phyloP scores from a whole-genome alignment of 202 grass and related monocot species.

The Tripidium arundinaceum region DNA sequence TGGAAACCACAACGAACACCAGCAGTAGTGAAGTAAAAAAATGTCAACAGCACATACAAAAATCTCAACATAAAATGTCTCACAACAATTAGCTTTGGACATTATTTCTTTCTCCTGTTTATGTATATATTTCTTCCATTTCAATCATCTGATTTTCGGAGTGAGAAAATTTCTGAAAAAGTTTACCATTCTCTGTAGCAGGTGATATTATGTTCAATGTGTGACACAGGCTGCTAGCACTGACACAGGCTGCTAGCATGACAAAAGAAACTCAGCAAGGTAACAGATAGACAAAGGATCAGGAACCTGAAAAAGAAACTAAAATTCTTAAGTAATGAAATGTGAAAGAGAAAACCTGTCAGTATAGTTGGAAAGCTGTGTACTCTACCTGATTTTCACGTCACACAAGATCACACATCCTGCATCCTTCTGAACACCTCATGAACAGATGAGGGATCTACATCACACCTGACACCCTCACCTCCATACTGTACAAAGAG shows the following conservation, averaged over 20 bases:
- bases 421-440: conserved; percentile 56
- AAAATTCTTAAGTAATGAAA: conserved; percentile 5
- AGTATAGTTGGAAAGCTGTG: neutral
- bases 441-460: conserved; percentile 47
- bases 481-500: conserved; percentile 76
- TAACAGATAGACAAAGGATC: neutral
- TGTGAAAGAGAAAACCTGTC: conserved; percentile 1
- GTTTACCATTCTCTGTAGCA: conserved; percentile 6
- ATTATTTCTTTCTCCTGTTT: neutral
- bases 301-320: conserved; percentile 4
- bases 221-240: neutral
- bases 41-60: neutral
- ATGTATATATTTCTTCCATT: neutral
- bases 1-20: neutral
- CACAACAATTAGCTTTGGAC: neutral
- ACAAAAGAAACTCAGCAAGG: neutral
- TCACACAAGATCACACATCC: neutral
- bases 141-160: neutral
- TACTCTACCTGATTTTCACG: conserved; percentile 16
- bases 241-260: neutral
- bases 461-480: conserved; percentile 62
- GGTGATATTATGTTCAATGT: neutral
- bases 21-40: neutral
- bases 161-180: neutral
- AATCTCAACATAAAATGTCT: neutral